Evolutionary conservation across 805 yeast species (phyloP).

Genomic region (Zygotorulaspora danielsina): DNA sequence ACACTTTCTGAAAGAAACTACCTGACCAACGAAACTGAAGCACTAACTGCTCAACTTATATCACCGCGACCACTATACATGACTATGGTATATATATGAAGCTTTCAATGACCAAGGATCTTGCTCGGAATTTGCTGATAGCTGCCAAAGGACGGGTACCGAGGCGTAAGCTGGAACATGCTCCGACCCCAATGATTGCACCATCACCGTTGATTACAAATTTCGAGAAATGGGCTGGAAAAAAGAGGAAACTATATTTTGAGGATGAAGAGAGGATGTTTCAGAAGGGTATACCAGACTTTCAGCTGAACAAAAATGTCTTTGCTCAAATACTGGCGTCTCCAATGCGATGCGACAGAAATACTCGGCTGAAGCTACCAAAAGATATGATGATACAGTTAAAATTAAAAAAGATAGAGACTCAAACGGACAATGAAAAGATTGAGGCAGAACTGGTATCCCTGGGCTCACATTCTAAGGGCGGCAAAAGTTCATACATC

Average conservation of each 20-base stretch:
- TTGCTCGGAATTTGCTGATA: conserved; percentile 5
- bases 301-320: conserved; percentile 32
- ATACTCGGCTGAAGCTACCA: conserved; percentile 39
- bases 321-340: conserved; percentile 41
- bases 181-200: conserved; percentile 3
- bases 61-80: no score
- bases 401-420: conserved; percentile 22
- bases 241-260: conserved; percentile 22
- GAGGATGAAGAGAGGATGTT: conserved; percentile 1
- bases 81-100: no score
- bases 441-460: conserved; percentile 13
- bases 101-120: no score
- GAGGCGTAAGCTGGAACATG: background rate
- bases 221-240: conserved; percentile 37
- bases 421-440: conserved; percentile 6
- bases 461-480: conserved; percentile 4
- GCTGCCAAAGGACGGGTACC: conserved; percentile 1
- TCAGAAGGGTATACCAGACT: conserved; percentile 5
- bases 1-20: no score
- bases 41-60: no score
- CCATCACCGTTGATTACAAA: conserved; percentile 28
- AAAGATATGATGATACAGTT: conserved; percentile 38
- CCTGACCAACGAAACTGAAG: no score
- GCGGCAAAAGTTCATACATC: conserved; percentile 25
- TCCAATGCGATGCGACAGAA: conserved; percentile 41